These are phyloP conservation scores for Aspergillus luchuensis DNA, from an alignment of 2,329 filamentous ascomycete genomes.

Conservation along the genomic window DNA sequence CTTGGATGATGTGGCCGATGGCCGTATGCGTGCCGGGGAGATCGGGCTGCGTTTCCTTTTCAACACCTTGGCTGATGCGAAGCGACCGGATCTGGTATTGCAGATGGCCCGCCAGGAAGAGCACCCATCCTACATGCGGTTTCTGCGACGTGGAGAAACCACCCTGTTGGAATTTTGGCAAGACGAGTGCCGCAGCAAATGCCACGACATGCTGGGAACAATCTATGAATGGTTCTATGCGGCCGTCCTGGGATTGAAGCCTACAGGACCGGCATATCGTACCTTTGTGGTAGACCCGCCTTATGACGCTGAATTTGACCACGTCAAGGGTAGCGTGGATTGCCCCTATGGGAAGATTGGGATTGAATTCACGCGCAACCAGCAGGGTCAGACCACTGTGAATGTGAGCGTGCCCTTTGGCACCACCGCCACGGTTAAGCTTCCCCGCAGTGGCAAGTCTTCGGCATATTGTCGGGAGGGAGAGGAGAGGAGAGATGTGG, in stretches of 20 bases:
- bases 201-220: conserved; percentile 53
- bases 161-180: conserved; percentile 85
- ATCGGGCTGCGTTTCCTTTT: conserved; percentile 27
- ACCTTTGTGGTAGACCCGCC: conserved; percentile 46
- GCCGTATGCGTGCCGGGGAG: conserved; percentile 25
- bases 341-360: conserved; percentile 25
- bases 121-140: conserved; percentile 53
- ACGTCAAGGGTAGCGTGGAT: conserved; percentile 24
- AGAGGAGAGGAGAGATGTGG: background rate
- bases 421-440: background rate
- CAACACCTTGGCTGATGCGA: conserved; percentile 25
- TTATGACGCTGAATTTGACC: conserved; percentile 44
- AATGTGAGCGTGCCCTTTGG: conserved; percentile 4
- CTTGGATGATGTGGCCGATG: conserved; percentile 9
- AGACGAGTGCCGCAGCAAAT: conserved; percentile 73
- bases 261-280: conserved; percentile 42
- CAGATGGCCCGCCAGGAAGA: conserved; percentile 51
- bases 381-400: background rate
- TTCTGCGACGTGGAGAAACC: conserved; percentile 55
- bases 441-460: background rate
- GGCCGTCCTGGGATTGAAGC: conserved; percentile 43
- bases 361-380: background rate
- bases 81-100: conserved; percentile 26
- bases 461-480: background rate
- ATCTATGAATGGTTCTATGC: conserved; percentile 54